phyloP scores from a whole-genome alignment of 176 grass and related monocot genomes.

The Zoysia japonica region DNA sequence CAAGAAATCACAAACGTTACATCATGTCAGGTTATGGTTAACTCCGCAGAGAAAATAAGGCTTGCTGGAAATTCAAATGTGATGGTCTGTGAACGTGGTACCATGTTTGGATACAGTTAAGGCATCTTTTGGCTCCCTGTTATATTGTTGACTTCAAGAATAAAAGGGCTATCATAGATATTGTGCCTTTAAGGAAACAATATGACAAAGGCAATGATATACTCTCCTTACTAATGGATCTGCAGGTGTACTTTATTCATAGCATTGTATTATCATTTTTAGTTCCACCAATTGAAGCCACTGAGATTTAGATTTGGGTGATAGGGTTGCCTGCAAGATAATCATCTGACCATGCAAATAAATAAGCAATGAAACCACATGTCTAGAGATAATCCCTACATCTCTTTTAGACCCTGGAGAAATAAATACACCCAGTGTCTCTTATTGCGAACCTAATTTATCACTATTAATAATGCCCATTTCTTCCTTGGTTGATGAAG shows the following conservation, averaged over 20 bases:
- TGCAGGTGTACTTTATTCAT: neutral
- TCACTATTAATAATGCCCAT: neutral
- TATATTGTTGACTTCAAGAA: slow-evolving; percentile 5
- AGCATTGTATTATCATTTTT: neutral
- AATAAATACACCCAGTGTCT: neutral
- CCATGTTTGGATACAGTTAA: slow-evolving; percentile 99
- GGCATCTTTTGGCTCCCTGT: slow-evolving; percentile 34
- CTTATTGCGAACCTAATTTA: slow-evolving; percentile 4
- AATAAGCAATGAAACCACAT: neutral
- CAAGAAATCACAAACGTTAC: slow-evolving; percentile 2
- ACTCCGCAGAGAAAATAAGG: slow-evolving; percentile 92
- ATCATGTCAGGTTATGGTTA: slow-evolving; percentile 60
- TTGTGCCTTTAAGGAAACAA: neutral
- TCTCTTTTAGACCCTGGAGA: slow-evolving; percentile 1
- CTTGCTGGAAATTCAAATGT: slow-evolving; percentile 92
- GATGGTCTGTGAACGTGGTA: slow-evolving; percentile 97
- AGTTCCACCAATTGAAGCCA: slow-evolving; percentile 20
- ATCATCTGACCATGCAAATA: neutral
- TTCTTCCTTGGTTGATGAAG: neutral
- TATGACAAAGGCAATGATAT: neutral
- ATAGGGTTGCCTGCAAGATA: neutral
- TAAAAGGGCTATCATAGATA: neutral
- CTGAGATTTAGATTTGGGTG: neutral
- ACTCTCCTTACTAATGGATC: neutral
- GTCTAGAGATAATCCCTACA: neutral